Conservation (phyloP, 1,139 yeast species). For the Pichia sorboxylosa region DNA sequence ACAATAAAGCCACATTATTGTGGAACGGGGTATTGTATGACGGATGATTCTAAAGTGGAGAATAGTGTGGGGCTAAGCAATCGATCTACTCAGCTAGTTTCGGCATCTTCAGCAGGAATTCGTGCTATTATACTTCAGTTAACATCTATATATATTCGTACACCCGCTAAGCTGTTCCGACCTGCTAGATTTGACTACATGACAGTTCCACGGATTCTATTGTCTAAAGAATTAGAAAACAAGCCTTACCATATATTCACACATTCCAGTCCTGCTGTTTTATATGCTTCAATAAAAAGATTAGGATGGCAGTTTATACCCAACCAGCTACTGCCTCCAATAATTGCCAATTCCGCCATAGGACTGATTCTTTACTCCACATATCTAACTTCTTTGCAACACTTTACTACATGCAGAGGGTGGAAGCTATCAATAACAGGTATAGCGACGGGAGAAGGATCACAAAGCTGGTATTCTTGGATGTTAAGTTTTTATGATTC, state of each 20-base stretch:
- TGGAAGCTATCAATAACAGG: conserved; percentile 15
- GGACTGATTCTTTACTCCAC: conserved; percentile 80
- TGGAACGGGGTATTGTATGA: no score
- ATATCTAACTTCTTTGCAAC: conserved; percentile 44
- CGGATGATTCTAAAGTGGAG: no score
- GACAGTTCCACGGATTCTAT: conserved; percentile 47
- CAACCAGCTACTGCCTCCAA: conserved; percentile 73
- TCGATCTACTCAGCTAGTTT: conserved; percentile 30
- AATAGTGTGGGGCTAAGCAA: no score
- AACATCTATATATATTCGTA: conserved; percentile 65
- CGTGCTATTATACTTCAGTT: conserved; percentile 75
- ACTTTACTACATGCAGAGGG: conserved; percentile 18
- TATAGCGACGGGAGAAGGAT: conserved; percentile 5
- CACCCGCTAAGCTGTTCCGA: conserved; percentile 74
- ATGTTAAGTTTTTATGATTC: conserved; percentile 26
- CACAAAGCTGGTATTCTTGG: conserved; percentile 10
- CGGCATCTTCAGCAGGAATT: conserved; percentile 69
- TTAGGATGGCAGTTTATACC: conserved; percentile 89
- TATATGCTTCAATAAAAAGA: conserved; percentile 55
- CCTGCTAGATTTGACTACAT: conserved; percentile 85
- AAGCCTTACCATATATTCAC: conserved; percentile 61
- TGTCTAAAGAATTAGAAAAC: conserved; percentile 33
- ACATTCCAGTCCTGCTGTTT: conserved; percentile 67
- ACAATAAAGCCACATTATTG: no score
- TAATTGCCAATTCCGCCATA: conserved; percentile 76